Base-by-base conservation (phyloP, 768 basidiomycete genomes). In the Leccinum subtestaceum region DNA sequence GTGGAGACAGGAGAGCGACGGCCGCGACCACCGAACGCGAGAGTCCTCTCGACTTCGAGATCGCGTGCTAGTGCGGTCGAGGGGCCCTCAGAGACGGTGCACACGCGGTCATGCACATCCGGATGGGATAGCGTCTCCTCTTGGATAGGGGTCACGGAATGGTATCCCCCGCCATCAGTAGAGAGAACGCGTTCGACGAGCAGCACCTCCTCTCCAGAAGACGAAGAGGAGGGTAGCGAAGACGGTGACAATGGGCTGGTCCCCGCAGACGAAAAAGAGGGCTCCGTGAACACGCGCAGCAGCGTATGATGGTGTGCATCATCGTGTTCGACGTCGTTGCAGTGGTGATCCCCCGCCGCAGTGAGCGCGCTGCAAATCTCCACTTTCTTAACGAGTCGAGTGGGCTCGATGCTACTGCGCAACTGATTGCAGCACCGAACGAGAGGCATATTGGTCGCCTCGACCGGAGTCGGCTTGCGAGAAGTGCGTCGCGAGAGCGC, bases 301-400 rank as follows among this genome's bases (percentile, higher is more conserved):
- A 67, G 27, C 0, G 62, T 56, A 7, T 67, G 58, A 9, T 32
- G 43, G 7, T 67, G 58, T 1, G 25, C 3, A 10, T 31, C 31
- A 5, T 40, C 51, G 1, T 52, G 17, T 2, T 32, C 23, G 0
- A 47, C 19, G 10, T 31, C 55, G 10, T 19, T 1, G 1, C 15
- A 17, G 49, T 36, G 56, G 6, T 38, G 32, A 3, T 67, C 63
- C 1, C 52, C 8, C 0, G 60, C 58, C 1, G 34, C 6, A 15
- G 50, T 17, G 0, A 34, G 23, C 0, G 58, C 60, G 0, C 58
- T 65, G 13, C 60, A 67, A 5, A 65, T 31, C 10, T 63, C 62
- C 8, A 64, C 43, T 27, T 53, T 66, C 19, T 29, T n/a, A 3
- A 68, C 56, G 2, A 55, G 29, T n/a, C 55, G 50, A 15, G 57